A percentile compares a stretch with the other conserved stretches of the same genome.
Conservation (phyloP, 1,139 yeast species). For the Lodderomyces theae region DNA sequence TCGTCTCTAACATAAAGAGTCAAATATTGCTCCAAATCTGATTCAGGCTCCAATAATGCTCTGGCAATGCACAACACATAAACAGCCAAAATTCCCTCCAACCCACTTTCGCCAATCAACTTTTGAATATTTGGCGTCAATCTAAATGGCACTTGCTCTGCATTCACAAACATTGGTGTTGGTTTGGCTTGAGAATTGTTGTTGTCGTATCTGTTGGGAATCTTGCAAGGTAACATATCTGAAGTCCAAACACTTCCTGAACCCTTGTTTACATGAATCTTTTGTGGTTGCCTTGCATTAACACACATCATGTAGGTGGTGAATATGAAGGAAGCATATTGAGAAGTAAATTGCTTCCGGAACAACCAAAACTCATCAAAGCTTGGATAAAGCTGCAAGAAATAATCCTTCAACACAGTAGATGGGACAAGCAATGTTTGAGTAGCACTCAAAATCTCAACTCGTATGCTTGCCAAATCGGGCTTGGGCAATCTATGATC, state of each 20-base stretch:
- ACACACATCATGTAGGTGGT: conserved; percentile 95
- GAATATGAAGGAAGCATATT: conserved; percentile 92
- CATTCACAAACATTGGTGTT: conserved; percentile 86
- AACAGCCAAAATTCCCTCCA: conserved; percentile 89
- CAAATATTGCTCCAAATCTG: conserved; percentile 82
- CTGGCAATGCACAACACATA: conserved; percentile 83
- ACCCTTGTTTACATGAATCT: conserved; percentile 75
- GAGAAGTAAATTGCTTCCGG: conserved; percentile 92
- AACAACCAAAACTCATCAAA: conserved; percentile 97
- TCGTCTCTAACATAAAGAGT: conserved; percentile 94
- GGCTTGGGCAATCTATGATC: conserved; percentile 93
- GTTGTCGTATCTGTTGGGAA: conserved; percentile 63
- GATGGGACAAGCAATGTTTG: conserved; percentile 87
- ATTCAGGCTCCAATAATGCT: conserved; percentile 86
- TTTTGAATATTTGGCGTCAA: conserved; percentile 94
- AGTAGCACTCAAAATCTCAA: conserved; percentile 86
- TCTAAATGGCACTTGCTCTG: conserved; percentile 96
- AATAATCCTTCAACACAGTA: conserved; percentile 71
- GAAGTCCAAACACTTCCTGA: conserved; percentile 93
- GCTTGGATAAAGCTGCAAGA: conserved; percentile 60
- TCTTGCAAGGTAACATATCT: conserved; percentile 89
- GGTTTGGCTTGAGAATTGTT: conserved; percentile 48
- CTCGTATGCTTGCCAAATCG: conserved; percentile 81
- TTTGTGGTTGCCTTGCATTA: conserved; percentile 90
- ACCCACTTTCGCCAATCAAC: conserved; percentile 86